Conservation (phyloP, 1,139 yeast species). For the Barnettozyma hawaiiensis region DNA sequence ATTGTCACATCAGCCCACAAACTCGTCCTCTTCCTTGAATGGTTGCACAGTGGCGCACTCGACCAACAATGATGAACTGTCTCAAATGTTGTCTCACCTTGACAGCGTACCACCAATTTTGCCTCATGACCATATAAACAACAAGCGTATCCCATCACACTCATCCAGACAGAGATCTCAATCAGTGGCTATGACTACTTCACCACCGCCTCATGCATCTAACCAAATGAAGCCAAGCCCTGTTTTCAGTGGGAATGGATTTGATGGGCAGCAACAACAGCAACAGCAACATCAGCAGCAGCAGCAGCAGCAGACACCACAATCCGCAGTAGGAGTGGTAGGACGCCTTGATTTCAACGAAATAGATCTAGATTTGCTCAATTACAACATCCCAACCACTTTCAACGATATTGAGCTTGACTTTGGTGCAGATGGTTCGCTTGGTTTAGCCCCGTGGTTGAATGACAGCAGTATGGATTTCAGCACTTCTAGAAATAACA, state of each 20-base stretch:
- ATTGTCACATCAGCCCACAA: constrained; percentile 12
- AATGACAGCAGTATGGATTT: constrained; percentile 11
- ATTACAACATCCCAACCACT: constrained; percentile 6
- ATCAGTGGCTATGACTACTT: constrained; percentile 2
- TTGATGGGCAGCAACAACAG: constrained; percentile 1
- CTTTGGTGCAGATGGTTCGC: constrained; percentile 64
- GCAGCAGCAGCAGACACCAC: neutral
- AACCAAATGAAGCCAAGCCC: constrained; percentile 1
- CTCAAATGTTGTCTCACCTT: constrained; percentile 24
- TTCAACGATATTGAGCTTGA: constrained; percentile 21
- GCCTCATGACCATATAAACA: constrained; percentile 13
- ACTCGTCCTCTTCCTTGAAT: neutral
- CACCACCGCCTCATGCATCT: constrained; percentile 6
- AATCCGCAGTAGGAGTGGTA: neutral
- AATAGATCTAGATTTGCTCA: constrained; percentile 8
- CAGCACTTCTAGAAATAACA: neutral
- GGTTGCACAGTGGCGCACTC: neutral
- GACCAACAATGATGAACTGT: constrained; percentile 14
- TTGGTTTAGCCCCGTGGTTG: constrained; percentile 56
- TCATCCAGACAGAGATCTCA: constrained; percentile 7
- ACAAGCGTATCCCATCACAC: constrained; percentile 9
- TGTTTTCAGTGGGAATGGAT: constrained; percentile 1
- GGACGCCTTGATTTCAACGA: constrained; percentile 6
- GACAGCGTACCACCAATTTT: constrained; percentile 24
- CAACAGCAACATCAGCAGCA: constrained; percentile 2